Evolutionary conservation across 306 rosid genomes (phyloP).

Genomic region (Pachyrhizus erosus): DNA sequence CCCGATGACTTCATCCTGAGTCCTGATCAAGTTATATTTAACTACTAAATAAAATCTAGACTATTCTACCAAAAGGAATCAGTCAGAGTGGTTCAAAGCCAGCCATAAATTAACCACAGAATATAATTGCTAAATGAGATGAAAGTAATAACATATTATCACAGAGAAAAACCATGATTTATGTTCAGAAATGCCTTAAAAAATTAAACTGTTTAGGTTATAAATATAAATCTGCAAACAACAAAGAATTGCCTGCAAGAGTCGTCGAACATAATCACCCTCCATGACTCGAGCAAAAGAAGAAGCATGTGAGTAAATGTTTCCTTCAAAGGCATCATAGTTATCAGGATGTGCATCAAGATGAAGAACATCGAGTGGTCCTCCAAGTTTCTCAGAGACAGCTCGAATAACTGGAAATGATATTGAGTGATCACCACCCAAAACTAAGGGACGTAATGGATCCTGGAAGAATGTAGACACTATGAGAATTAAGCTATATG

Average conservation of each 20-base stretch:
- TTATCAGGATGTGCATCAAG: slow-evolving; percentile 98
- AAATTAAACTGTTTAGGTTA: neutral
- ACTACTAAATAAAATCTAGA: neutral
- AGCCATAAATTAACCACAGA: slow-evolving; percentile 2
- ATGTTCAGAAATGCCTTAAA: neutral
- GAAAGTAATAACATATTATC: neutral
- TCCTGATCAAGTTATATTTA: slow-evolving; percentile 15
- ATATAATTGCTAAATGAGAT: slow-evolving; percentile 14
- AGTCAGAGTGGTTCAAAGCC: neutral
- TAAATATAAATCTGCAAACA: neutral
- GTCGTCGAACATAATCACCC: slow-evolving; percentile 91
- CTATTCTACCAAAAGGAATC: neutral
- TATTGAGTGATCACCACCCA: slow-evolving; percentile 98
- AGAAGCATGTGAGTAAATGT: slow-evolving; percentile 90
- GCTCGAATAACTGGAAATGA: slow-evolving; percentile 92
- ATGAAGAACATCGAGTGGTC: slow-evolving; percentile 92
- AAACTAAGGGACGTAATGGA: slow-evolving; percentile 87
- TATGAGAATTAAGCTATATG: slow-evolving; percentile 10
- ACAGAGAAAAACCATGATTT: neutral
- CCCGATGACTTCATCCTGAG: neutral
- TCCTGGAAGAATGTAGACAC: slow-evolving; percentile 52
- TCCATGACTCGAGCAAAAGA: slow-evolving; percentile 98
- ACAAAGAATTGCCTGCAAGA: slow-evolving; percentile 72
- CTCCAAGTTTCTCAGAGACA: slow-evolving; percentile 94
- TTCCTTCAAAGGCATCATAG: slow-evolving; percentile 83